These are phyloP conservation scores for Aspergillus sp. DNA, from an alignment of 2,329 filamentous ascomycete species.

Conservation along the genomic window DNA sequence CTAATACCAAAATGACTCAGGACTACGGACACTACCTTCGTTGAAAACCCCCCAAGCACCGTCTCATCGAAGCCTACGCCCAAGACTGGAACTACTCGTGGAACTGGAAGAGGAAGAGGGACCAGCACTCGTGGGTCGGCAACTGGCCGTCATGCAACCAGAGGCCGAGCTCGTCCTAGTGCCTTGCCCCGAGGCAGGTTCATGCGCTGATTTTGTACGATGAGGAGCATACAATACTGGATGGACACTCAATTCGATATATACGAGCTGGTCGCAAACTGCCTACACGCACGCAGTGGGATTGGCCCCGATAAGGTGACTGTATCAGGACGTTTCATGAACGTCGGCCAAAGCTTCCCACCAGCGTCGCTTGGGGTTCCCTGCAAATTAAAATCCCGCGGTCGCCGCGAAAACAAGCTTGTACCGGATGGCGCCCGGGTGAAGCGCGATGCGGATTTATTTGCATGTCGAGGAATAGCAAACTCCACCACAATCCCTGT, in stretches of 20 bases:
- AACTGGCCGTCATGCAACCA: conserved; percentile 37
- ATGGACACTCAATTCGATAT: background rate
- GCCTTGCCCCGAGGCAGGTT: conserved; percentile 42
- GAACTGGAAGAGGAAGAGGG: conserved; percentile 20
- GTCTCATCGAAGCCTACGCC: conserved; percentile 48
- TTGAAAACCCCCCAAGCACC: conserved; percentile 70
- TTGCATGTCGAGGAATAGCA: background rate
- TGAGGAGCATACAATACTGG: background rate
- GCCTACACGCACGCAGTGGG: background rate
- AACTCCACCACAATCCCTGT: background rate
- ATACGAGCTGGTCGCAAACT: background rate
- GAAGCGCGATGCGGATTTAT: background rate
- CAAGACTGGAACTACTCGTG: conserved; percentile 28
- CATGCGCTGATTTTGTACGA: conserved; percentile 28
- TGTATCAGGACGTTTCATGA: background rate
- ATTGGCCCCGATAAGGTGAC: background rate
- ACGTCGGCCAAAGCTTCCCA: background rate
- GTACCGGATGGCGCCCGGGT: background rate
- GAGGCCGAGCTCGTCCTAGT: conserved; percentile 39
- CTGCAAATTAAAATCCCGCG: background rate
- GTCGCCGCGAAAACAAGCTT: background rate
- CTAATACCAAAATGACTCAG: conserved; percentile 44
- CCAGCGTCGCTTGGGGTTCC: background rate
- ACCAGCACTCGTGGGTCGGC: conserved; percentile 24
- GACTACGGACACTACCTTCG: conserved; percentile 88